A percentile compares a stretch with the other conserved stretches of the same genome.
These are phyloP conservation scores for Backusella luteola DNA, from an alignment of 192 early-diverging fungal genomes.

Conservation along the genomic window DNA sequence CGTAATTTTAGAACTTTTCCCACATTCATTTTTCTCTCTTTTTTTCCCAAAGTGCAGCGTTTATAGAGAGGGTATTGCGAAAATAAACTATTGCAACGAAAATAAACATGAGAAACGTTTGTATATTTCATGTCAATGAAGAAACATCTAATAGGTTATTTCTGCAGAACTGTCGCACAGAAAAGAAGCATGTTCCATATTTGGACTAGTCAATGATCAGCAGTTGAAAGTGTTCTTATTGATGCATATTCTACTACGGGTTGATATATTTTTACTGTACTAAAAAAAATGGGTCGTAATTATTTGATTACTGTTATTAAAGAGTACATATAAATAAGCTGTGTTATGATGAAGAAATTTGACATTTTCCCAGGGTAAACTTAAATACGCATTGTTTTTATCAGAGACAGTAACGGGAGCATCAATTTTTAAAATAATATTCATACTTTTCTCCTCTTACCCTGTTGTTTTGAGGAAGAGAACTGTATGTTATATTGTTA, in stretches of 20 bases:
- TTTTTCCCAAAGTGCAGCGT: not conserved
- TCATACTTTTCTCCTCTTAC: too few species aligned
- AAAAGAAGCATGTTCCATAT: not conserved
- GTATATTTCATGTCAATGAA: not conserved
- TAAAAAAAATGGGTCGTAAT: too few species aligned
- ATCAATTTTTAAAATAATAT: too few species aligned
- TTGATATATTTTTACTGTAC: too few species aligned
- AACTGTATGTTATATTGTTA: too few species aligned
- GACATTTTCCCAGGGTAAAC: too few species aligned
- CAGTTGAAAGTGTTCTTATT: not conserved
- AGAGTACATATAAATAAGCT: too few species aligned
- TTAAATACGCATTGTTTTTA: too few species aligned
- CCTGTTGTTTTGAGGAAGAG: too few species aligned
- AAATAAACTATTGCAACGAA: not conserved
- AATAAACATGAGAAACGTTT: not conserved
- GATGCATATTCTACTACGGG: not conserved
- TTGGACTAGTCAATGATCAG: not conserved
- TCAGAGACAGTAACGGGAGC: too few species aligned
- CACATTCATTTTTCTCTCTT: not conserved
- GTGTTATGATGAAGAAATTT: too few species aligned
- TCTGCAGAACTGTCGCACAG: not conserved
- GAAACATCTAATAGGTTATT: not conserved
- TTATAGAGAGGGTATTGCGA: not conserved
- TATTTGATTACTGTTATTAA: too few species aligned
- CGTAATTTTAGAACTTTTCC: not conserved